Evolutionary conservation across 306 rosid genomes (phyloP), one percentile per base, ranked within the genome.

Genomic region (Trichosanthes truncata): DNA sequence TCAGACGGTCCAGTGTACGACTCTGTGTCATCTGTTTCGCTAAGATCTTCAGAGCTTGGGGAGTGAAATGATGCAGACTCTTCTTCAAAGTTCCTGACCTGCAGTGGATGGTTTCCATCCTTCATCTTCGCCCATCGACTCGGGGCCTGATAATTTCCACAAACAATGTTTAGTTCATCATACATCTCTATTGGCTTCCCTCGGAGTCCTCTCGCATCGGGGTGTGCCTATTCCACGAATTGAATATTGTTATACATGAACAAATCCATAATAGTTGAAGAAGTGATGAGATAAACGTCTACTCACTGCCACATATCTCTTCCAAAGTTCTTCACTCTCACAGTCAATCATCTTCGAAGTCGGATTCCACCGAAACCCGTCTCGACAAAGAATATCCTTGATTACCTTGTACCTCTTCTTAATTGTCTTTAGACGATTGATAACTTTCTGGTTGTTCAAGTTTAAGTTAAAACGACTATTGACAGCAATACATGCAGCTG

Each of bases 141-240:
- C 15, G 92, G 92, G 36, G 93, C 93, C 81, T 89, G 91, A 83
- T 92, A 87, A 77, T 92, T 92, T 83, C 97, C 96, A 57, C 95
- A 92, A 23, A 92, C 95, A 83, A 92, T 92, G 84, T 88, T 90
- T 66, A 92, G 91, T 80, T 92, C 93, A 79, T 92, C 92, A 49
- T 85, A 92, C 92, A 92, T 92, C 88, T 92, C 95, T 80, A 92
- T 86, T 77, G 82, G 91, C 85, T 89, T 92, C 52, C 91, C 92
- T 21, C 83, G 82, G 49, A 90, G 78, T 69, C 91, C 91, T 85
- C 84, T 88, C 11, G 93, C 97, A 81, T 88, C 91, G 38, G 97
- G 92, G 74, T 83, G 92, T 79, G 87, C 93, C 97, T 92, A 80
- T 80, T 61, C 80, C 86, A 83, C 72, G 45, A 84, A 77, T 31